Evolutionary conservation across 805 yeast genomes (phyloP).

Genomic region (Saccharomycopsis fermentans): DNA sequence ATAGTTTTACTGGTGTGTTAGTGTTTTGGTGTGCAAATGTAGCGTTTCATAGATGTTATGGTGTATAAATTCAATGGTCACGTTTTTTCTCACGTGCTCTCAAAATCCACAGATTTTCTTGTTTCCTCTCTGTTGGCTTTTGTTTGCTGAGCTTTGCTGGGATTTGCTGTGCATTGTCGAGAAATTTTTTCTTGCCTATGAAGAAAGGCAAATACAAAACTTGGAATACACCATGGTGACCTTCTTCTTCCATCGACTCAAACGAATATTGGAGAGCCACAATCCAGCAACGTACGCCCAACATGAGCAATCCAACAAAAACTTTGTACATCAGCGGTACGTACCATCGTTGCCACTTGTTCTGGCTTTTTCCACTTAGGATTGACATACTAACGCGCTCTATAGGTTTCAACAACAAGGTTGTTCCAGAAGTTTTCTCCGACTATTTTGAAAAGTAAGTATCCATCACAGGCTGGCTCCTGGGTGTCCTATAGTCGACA

Average conservation of each 20-base stretch:
- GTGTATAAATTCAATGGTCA: too few species aligned
- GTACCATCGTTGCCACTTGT: neutral
- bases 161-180: neutral
- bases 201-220: neutral
- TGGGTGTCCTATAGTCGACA: neutral
- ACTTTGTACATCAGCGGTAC: neutral
- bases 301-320: neutral
- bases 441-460: slow-evolving; percentile 1
- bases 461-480: neutral
- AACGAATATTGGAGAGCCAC: too few species aligned
- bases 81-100: too few species aligned
- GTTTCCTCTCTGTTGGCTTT: neutral
- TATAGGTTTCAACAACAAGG: neutral
- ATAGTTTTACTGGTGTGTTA: too few species aligned
- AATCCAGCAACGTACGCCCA: neutral
- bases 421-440: neutral
- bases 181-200: neutral
- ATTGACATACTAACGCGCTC: neutral
- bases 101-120: too few species aligned
- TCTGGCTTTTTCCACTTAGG: neutral
- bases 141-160: too few species aligned
- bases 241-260: too few species aligned
- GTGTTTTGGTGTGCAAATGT: neutral
- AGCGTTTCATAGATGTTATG: neutral
- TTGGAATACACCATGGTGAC: too few species aligned